These are phyloP conservation scores for Phenoliferia sp. DNA, from an alignment of 1,284 basidiomycete genomes.

Conservation along the genomic window DNA sequence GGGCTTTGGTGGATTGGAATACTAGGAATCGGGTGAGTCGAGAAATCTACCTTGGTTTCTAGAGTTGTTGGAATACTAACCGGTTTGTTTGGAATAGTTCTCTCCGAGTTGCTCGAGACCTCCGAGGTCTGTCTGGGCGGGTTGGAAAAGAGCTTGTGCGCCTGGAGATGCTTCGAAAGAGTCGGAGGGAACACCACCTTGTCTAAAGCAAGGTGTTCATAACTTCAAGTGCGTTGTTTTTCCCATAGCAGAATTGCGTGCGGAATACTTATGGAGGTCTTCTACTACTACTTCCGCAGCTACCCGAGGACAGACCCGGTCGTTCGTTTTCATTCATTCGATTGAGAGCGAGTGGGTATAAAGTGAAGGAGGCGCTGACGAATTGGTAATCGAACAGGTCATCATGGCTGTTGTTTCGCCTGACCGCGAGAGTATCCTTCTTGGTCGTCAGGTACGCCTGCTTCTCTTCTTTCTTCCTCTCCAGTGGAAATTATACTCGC, in stretches of 20 bases:
- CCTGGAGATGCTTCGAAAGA: constrained; percentile 60
- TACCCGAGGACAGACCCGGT: constrained; percentile 65
- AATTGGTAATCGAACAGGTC: no score
- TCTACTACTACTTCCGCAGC: constrained; percentile 46
- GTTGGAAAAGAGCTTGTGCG: constrained; percentile 85
- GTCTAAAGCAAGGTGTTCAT: constrained; percentile 66
- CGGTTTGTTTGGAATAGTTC: constrained; percentile 52
- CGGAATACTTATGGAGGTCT: neutral
- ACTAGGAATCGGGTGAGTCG: constrained; percentile 63
- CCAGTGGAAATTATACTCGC: constrained; percentile 22
- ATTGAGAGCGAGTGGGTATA: no score
- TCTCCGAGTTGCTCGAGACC: constrained; percentile 81
- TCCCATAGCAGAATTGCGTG: neutral
- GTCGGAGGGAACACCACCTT: constrained; percentile 21
- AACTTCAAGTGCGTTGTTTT: constrained; percentile 54
- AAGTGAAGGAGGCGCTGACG: no score
- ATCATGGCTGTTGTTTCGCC: constrained; percentile 82
- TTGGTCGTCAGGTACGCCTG: constrained; percentile 62
- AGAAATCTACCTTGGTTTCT: neutral
- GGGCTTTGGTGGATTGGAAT: constrained; percentile 87
- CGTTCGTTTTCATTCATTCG: no score
- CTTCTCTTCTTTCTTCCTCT: constrained; percentile 40
- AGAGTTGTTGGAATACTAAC: neutral
- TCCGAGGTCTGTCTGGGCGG: constrained; percentile 85
- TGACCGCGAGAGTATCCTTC: constrained; percentile 69